A percentile compares a stretch with the other conserved stretches of the same genome.
phyloP scores from a whole-genome alignment of 2,329 filamentous ascomycete genomes.

The Berkeleyomyces basicola region DNA sequence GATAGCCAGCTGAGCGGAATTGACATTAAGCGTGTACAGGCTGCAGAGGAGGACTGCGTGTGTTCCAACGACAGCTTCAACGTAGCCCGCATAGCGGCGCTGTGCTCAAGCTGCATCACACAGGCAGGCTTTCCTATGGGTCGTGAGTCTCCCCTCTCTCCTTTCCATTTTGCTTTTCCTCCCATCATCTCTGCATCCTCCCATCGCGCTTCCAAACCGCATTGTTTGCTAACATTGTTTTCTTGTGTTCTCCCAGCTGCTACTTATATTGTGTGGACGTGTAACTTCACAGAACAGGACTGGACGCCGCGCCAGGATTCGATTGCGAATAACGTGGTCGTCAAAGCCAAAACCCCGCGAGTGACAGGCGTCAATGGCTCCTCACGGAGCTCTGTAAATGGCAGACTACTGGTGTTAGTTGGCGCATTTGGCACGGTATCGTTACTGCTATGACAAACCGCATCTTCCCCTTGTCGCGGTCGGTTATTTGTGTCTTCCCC shows the following conservation, averaged over 20 bases:
- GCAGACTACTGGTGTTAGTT: background rate
- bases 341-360: conserved; percentile 20
- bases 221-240: background rate
- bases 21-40: conserved; percentile 15
- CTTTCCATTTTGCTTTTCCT: background rate
- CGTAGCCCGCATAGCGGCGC: conserved; percentile 22
- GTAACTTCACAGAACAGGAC: conserved; percentile 20
- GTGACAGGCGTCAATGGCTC: conserved; percentile 14
- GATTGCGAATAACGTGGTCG: conserved; percentile 21
- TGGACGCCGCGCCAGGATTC: conserved; percentile 21
- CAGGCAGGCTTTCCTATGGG: conserved; percentile 20
- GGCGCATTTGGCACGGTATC: background rate
- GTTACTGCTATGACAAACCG: background rate
- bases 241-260: conserved; percentile 19
- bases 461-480: background rate
- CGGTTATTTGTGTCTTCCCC: background rate
- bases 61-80: conserved; percentile 26
- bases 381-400: background rate
- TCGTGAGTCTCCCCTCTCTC: conserved; percentile 18
- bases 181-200: background rate
- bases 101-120: conserved; percentile 25
- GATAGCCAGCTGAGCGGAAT: conserved; percentile 14
- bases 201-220: background rate
- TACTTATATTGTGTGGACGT: conserved; percentile 22
- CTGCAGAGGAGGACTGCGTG: conserved; percentile 23